These are phyloP conservation scores for Pelargonium myrrhifolium DNA, from an alignment of 441 rosid species.

Conservation along the genomic window DNA sequence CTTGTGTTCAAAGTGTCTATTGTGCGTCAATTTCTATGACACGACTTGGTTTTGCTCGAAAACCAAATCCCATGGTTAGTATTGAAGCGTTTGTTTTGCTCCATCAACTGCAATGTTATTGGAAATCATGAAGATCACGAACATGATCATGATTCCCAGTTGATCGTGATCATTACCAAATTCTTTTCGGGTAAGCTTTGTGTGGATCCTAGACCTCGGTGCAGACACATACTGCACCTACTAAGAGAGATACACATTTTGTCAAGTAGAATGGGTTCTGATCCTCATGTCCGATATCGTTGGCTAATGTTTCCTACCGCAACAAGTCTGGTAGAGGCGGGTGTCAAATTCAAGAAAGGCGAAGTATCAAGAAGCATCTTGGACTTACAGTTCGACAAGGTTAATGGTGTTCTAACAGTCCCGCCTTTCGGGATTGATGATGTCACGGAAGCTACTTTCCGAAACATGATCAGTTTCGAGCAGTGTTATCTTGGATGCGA, in stretches of 20 bases:
- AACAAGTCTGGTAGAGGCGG: slow-evolving; percentile 18
- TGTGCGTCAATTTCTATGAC: slow-evolving; percentile 18
- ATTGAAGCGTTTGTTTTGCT: slow-evolving; percentile 21
- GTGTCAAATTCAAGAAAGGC: slow-evolving; percentile 22
- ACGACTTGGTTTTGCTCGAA: slow-evolving; percentile 31
- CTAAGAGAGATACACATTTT: slow-evolving; percentile 12
- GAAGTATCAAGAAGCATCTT: slow-evolving; percentile 14
- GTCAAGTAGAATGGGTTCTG: background rate
- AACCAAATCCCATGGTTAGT: slow-evolving; percentile 32
- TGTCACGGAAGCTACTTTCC: slow-evolving; percentile 22
- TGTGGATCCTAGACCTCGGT: too few relatives aligned
- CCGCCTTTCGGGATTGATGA: slow-evolving; percentile 24
- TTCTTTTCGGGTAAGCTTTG: too few relatives aligned
- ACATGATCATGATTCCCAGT: background rate
- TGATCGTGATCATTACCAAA: too few relatives aligned
- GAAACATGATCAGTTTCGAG: slow-evolving; percentile 32
- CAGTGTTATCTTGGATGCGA: slow-evolving; percentile 17
- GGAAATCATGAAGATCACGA: background rate
- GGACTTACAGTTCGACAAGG: slow-evolving; percentile 15
- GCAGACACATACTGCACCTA: too few relatives aligned
- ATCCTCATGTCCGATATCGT: background rate
- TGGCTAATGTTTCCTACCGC: slow-evolving; percentile 23
- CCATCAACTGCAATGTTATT: background rate
- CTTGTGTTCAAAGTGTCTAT: slow-evolving; percentile 24
- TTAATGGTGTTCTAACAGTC: slow-evolving; percentile 20